Evolutionary conservation across 179 eudicot genomes (phyloP).

Genomic region (Beta lomatogona): DNA sequence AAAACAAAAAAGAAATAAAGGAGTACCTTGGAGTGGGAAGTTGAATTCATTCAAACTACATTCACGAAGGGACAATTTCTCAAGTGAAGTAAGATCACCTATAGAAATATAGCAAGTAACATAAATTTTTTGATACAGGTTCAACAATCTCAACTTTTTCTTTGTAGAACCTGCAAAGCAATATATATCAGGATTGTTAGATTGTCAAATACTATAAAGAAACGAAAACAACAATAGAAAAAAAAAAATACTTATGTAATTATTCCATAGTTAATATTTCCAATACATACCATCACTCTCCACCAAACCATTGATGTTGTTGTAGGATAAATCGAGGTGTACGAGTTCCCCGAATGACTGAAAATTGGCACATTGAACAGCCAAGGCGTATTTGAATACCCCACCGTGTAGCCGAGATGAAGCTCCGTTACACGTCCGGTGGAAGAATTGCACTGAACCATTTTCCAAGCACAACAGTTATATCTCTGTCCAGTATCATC

Average conservation of each 20-base stretch:
- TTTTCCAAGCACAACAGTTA: not conserved
- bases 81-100: not conserved
- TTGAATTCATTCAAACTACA: not conserved
- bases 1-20: no score
- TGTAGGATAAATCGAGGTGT: not conserved
- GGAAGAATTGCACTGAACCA: not conserved
- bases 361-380: slow-evolving; percentile 9
- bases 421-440: slow-evolving; percentile 1
- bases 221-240: no score
- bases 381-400: not conserved
- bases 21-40: not conserved
- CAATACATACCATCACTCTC: slow-evolving; percentile 1
- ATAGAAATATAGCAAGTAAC: not conserved
- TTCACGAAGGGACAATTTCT: not conserved
- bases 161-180: slow-evolving; percentile 1
- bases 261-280: no score
- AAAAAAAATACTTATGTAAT: no score
- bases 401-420: not conserved
- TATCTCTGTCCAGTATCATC: not conserved
- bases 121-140: not conserved
- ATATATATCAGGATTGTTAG: no score
- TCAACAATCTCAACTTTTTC: not conserved
- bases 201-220: no score
- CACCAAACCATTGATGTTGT: not conserved
- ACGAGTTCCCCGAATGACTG: slow-evolving; percentile 3